phyloP scores from a whole-genome alignment of 2,329 filamentous ascomycete genomes.

The Purpureocillium lavendulum region DNA sequence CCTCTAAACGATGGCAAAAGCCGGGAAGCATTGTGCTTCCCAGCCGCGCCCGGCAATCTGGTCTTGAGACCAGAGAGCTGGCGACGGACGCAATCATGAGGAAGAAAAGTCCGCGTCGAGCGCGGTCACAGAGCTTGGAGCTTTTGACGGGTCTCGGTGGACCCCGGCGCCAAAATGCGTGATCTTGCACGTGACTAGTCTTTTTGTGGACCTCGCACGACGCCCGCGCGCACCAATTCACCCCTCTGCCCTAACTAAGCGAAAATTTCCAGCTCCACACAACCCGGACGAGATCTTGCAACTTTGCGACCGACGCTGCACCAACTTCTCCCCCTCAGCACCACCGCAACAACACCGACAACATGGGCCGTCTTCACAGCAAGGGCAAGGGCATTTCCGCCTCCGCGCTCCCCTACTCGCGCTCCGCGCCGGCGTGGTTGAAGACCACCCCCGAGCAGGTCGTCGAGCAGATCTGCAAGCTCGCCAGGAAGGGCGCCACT shows the following conservation, averaged over 20 bases:
- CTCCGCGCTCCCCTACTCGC: constrained; percentile 95
- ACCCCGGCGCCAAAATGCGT: not conserved
- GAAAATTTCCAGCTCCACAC: constrained; percentile 35
- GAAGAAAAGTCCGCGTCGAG: too few relatives aligned
- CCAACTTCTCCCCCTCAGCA: constrained; percentile 24
- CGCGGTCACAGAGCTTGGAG: too few relatives aligned
- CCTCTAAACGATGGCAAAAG: constrained; percentile 10
- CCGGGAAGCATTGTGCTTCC: not conserved
- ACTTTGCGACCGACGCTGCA: constrained; percentile 17
- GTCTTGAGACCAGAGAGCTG: too few relatives aligned
- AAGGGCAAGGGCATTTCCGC: constrained; percentile 98
- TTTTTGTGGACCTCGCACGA: not conserved
- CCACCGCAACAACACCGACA: constrained; percentile 38
- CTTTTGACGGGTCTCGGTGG: too few relatives aligned
- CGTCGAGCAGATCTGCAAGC: constrained; percentile 98
- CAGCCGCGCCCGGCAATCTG: too few relatives aligned
- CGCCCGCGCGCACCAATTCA: not conserved
- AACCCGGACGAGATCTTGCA: constrained; percentile 15
- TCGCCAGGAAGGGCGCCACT: constrained; percentile 97
- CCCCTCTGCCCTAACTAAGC: constrained; percentile 35
- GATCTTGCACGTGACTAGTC: not conserved
- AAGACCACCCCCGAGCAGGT: constrained; percentile 99
- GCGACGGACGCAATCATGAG: too few relatives aligned
- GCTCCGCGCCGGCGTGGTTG: constrained; percentile 86
- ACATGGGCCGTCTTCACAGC: constrained; percentile 96